Percentiles rank a stretch among this genome's conserved stretches.
Conservation (phyloP, 495 filamentous ascomycete genomes). For the Parmelia sp. region DNA sequence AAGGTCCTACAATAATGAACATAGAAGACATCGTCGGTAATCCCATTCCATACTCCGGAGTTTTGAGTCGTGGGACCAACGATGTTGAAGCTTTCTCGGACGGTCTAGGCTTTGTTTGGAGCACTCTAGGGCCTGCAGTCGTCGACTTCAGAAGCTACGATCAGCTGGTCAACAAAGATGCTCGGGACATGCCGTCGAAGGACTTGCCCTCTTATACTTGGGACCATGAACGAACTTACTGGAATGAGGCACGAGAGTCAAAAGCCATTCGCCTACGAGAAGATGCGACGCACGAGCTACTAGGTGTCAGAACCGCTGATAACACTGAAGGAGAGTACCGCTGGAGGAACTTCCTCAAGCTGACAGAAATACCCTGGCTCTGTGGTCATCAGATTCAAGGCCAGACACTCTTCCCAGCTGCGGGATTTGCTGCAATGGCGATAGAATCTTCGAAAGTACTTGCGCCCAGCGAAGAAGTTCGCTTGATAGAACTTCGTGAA, state of each 20-base stretch:
- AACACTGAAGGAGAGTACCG: constrained; percentile 24
- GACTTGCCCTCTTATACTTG: constrained; percentile 45
- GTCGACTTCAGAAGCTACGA: constrained; percentile 25
- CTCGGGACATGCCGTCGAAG: constrained; percentile 11
- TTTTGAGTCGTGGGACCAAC: constrained; percentile 35
- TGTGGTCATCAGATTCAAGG: constrained; percentile 36
- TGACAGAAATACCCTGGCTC: constrained; percentile 39
- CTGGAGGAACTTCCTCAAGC: constrained; percentile 36
- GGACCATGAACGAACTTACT: constrained; percentile 41
- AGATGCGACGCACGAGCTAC: constrained; percentile 27
- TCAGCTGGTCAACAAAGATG: not conserved
- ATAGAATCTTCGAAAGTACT: constrained; percentile 42
- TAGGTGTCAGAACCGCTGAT: constrained; percentile 30
- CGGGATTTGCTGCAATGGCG: constrained; percentile 52
- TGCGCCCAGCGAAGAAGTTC: constrained; percentile 16
- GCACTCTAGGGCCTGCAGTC: not conserved
- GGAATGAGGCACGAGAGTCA: constrained; percentile 42
- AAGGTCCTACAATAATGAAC: constrained; percentile 41
- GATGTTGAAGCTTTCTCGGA: constrained; percentile 33
- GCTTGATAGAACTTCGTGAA: constrained; percentile 27
- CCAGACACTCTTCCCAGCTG: constrained; percentile 52
- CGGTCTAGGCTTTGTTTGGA: constrained; percentile 34
- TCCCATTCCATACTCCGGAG: constrained; percentile 36
- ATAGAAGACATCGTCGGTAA: constrained; percentile 31
- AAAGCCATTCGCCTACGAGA: constrained; percentile 3